Conservation (phyloP, 345 rosid species). For the Abelmoschus esculentus region DNA sequence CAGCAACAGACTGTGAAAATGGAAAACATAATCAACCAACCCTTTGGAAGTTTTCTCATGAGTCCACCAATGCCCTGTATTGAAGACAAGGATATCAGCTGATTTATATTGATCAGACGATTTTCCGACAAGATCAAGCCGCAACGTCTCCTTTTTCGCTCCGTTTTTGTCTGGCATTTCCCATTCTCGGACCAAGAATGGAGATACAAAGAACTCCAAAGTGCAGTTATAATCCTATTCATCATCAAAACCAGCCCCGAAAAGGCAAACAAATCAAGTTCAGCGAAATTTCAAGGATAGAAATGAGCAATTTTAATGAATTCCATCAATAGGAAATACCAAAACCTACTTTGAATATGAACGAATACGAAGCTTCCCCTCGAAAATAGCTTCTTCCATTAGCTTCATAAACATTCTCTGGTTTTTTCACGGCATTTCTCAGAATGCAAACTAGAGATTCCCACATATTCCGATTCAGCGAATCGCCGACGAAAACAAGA, state of each 20-base stretch:
- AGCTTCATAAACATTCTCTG: constrained; percentile 64
- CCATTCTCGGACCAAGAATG: constrained; percentile 96
- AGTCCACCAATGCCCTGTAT: constrained; percentile 99
- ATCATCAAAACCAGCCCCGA: constrained; percentile 1
- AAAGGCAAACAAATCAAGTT: neutral
- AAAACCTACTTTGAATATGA: constrained; percentile 64
- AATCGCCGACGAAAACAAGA: constrained; percentile 86
- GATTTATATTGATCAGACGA: constrained; percentile 60
- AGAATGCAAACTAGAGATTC: constrained; percentile 88
- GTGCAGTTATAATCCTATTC: constrained; percentile 69
- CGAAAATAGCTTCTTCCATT: constrained; percentile 66
- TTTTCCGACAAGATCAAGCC: constrained; percentile 75
- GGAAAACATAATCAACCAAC: constrained; percentile 26
- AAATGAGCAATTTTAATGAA: neutral
- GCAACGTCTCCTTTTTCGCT: constrained; percentile 61
- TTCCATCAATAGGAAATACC: neutral
- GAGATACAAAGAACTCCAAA: constrained; percentile 82
- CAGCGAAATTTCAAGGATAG: neutral
- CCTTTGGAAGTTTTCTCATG: constrained; percentile 95
- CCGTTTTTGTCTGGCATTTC: constrained; percentile 53
- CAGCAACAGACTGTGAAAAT: neutral
- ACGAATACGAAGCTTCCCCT: constrained; percentile 81
- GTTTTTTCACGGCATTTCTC: constrained; percentile 51
- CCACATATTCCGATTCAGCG: constrained; percentile 96
- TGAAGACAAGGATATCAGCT: constrained; percentile 77